A percentile compares a stretch with the other conserved stretches of the same genome.
phyloP scores from a whole-genome alignment of 345 rosid genomes.

The Erodium maritimum region DNA sequence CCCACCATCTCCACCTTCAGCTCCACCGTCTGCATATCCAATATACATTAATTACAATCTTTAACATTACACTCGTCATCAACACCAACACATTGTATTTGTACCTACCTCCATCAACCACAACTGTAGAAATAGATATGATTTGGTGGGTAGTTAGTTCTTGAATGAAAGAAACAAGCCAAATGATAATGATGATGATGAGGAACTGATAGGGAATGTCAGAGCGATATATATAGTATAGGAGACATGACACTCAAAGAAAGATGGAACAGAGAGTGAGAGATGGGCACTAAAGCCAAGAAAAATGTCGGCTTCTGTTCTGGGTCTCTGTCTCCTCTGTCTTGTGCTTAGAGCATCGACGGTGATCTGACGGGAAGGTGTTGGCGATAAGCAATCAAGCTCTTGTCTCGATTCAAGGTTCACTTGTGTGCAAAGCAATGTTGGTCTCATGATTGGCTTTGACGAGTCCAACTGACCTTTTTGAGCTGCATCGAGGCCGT shows the following conservation, averaged over 20 bases:
- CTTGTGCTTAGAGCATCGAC: too few relatives aligned
- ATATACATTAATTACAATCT: not conserved
- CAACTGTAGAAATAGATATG: too few relatives aligned
- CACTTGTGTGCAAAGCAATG: constrained; percentile 24
- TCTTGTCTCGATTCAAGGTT: constrained; percentile 19
- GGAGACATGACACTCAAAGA: not conserved
- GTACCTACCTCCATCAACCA: constrained; percentile 21
- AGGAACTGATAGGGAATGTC: constrained; percentile 15
- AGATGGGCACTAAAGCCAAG: too few relatives aligned
- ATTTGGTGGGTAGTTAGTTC: too few relatives aligned
- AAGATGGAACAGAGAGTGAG: too few relatives aligned
- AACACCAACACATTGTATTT: too few relatives aligned
- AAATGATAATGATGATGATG: constrained; percentile 7
- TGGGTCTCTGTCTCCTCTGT: too few relatives aligned
- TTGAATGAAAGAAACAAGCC: constrained; percentile 6
- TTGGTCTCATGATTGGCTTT: constrained; percentile 27
- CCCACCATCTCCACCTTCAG: constrained; percentile 42
- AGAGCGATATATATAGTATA: constrained; percentile 8
- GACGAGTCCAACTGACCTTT: constrained; percentile 30
- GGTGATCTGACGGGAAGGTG: too few relatives aligned
- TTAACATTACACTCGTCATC: too few relatives aligned
- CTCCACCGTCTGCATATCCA: constrained; percentile 28
- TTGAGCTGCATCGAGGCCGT: too few relatives aligned
- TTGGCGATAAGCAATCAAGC: too few relatives aligned
- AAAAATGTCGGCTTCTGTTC: too few relatives aligned